Percentiles rank a stretch among this genome's conserved stretches.
Evolutionary conservation across 164 flowering plant genomes (phyloP).

Genomic region (Piper longum): DNA sequence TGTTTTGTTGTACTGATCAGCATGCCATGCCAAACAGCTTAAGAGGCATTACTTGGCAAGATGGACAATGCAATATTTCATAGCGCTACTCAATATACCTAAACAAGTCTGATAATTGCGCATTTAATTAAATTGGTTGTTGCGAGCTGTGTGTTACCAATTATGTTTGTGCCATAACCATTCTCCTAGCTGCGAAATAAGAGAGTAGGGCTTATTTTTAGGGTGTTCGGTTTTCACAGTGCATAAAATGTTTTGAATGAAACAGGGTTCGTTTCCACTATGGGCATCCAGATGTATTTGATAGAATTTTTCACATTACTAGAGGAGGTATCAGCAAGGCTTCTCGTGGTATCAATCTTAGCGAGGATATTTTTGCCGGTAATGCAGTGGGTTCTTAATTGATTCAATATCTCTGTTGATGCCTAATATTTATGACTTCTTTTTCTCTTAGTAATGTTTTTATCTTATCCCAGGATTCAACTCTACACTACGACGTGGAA

Average conservation of each 20-base stretch:
- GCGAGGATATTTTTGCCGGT: conserved; percentile 99
- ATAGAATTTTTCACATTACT: conserved; percentile 89
- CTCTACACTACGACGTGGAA: conserved; percentile 83
- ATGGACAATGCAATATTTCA: too few species aligned
- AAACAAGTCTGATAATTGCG: too few species aligned
- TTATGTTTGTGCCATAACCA: not conserved
- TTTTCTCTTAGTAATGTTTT: conserved; percentile 1
- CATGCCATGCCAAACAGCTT: too few species aligned
- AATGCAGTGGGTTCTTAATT: conserved; percentile 3
- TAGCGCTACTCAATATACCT: too few species aligned
- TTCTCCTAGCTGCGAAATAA: not conserved
- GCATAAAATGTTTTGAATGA: conserved; percentile 5
- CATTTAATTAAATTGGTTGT: too few species aligned
- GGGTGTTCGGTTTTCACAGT: not conserved
- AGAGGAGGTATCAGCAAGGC: conserved; percentile 98
- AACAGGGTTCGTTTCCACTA: conserved; percentile 92
- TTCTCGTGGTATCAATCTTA: conserved; percentile 76
- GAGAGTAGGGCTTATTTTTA: not conserved
- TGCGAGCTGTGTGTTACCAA: too few species aligned
- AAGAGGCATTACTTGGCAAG: too few species aligned
- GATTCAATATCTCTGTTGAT: not conserved
- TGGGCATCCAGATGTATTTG: conserved; percentile 99
- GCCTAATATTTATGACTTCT: not conserved
- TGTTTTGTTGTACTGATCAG: too few species aligned
- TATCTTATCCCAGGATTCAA: conserved; percentile 53